Evolutionary conservation across 192 early-diverging fungal genomes (phyloP).

Genomic region (Entophlyctis helioformis): DNA sequence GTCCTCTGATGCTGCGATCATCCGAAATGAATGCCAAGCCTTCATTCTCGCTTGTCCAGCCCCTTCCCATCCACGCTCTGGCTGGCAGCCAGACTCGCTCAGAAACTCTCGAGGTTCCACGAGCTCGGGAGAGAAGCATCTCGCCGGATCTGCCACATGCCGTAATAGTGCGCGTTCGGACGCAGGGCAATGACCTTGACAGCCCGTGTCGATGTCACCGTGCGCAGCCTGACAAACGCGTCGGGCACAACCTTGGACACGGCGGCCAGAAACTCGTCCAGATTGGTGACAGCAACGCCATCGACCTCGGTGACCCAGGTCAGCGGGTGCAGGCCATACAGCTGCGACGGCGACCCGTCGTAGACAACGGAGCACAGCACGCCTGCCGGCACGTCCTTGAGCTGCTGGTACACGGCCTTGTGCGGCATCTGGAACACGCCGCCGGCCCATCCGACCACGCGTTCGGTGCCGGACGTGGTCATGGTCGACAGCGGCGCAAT

Average conservation of each 20-base stretch:
- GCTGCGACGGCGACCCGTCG: constrained; percentile 27
- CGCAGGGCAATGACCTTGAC: constrained; percentile 21
- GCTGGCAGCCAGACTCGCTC: too few relatives aligned
- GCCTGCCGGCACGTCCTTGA: constrained; percentile 25
- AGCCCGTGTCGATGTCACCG: constrained; percentile 20
- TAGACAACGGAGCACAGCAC: constrained; percentile 30
- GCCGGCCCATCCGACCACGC: constrained; percentile 12
- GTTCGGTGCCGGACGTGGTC: constrained; percentile 5
- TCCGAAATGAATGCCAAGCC: too few relatives aligned
- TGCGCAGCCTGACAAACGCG: constrained; percentile 19
- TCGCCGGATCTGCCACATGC: constrained; percentile 25
- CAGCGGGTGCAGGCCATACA: constrained; percentile 22
- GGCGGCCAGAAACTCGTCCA: constrained; percentile 13
- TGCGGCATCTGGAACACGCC: constrained; percentile 33
- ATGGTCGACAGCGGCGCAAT: constrained; percentile 9
- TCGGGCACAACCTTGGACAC: constrained; percentile 12
- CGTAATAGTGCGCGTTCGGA: constrained; percentile 27
- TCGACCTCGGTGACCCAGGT: constrained; percentile 18
- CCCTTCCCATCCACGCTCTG: too few relatives aligned
- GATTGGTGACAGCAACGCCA: constrained; percentile 4
- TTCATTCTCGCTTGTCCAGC: too few relatives aligned
- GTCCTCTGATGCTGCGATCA: too few relatives aligned
- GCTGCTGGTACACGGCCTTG: constrained; percentile 24
- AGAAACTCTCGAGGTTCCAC: too few relatives aligned
- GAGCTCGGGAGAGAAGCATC: too few relatives aligned